Base-by-base conservation (phyloP, 2,329 filamentous ascomycete species). In the Epichloe scottii region DNA sequence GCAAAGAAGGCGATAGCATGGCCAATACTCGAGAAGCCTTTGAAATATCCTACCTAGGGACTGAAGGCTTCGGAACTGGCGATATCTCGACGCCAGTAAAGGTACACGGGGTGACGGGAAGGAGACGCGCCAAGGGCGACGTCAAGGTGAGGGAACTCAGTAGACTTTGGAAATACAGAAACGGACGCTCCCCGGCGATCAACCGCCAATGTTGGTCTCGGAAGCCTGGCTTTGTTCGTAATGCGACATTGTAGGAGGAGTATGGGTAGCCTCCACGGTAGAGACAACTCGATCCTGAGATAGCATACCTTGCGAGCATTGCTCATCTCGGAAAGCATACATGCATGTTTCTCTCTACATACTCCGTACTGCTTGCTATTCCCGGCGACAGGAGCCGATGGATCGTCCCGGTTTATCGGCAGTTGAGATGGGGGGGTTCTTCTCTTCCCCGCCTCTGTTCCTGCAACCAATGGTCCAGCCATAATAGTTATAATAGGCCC, bases 141-240 rank as follows among this genome's bases (percentile, higher is more conserved):
- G 69, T 79, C 41, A 76, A 69, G 59, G 79, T 83, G 5, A 81
- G 75, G 63, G 75, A 84, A 49, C 64, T 84, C 44, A 81, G 79
- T 58, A 71, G 81, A 44, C 62, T 84, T 30, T 83, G 81, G 80
- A 68, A 73, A 55, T 84, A 84, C 59, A 68, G 79, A 48, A 82
- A 84, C 58, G 81, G 81, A 2, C 67, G 62, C 52, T 76, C 71
- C 79, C 80, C 1, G 59, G 68, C 5, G 72, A 75, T 40, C 57
- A 59, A 30, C 68, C 70, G 14, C 65, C 66, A 0, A 54, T 67
- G 53, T 49, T 74, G 40, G 50, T 57, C 3, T 59, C 54, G 30
- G 67, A 71, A 55, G 62, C 63, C 41, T n/a, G 66, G 70, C 2
- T 56, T 71, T 38, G 58, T 67, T 6, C 65, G 70, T 50, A 68